Evolutionary conservation across 225 moss, liverwort and hornwort species (phyloP).

Genomic region (Physcomitrellopsis africana): DNA sequence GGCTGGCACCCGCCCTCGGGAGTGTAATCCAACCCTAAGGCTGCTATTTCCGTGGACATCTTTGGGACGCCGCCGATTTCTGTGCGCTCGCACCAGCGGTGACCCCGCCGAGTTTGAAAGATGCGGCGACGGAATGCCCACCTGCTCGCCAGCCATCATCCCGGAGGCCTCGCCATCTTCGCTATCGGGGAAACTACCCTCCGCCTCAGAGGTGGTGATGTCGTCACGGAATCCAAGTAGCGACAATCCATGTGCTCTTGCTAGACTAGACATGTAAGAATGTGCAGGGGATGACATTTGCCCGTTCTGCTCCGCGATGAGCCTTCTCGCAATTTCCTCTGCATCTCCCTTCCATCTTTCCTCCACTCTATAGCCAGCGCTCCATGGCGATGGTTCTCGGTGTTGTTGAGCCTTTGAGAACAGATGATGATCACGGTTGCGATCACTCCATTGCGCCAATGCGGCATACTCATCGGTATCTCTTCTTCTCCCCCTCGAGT

Average conservation of each 20-base stretch:
- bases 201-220: constrained; percentile 43
- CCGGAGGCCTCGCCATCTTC: constrained; percentile 40
- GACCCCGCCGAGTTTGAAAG: constrained; percentile 53
- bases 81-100: constrained; percentile 39
- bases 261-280: constrained; percentile 47
- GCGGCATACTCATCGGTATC: constrained; percentile 32
- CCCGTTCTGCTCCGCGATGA: constrained; percentile 50
- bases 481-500: constrained; percentile 39
- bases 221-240: constrained; percentile 53
- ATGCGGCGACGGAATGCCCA: constrained; percentile 30
- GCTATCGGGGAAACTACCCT: constrained; percentile 50
- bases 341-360: constrained; percentile 57
- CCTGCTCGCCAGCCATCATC: background rate
- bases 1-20: constrained; percentile 29
- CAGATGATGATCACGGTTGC: background rate
- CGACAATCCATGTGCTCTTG: constrained; percentile 42
- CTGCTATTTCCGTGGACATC: constrained; percentile 26
- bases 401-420: constrained; percentile 21
- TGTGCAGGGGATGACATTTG: constrained; percentile 53
- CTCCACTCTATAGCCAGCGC: constrained; percentile 37
- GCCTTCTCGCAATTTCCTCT: constrained; percentile 52
- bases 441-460: constrained; percentile 26
- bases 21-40: constrained; percentile 43
- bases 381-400: constrained; percentile 31
- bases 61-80: constrained; percentile 43